Percentiles rank a stretch among this genome's conserved stretches.
These are phyloP conservation scores for Leishmania amazonensis DNA, from an alignment of 208 protist genomes.

Conservation along the genomic window DNA sequence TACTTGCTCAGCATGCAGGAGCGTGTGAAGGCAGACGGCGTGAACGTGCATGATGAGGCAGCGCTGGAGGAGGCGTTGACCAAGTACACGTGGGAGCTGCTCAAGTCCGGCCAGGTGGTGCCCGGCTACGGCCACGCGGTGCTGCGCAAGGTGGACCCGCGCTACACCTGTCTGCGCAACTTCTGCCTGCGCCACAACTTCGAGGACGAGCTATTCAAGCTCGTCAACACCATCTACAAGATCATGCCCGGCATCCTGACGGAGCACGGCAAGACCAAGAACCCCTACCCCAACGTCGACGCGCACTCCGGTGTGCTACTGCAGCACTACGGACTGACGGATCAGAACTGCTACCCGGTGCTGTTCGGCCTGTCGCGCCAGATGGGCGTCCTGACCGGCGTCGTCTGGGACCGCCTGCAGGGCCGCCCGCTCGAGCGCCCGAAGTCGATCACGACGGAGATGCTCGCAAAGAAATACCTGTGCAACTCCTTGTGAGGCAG, in stretches of 20 bases:
- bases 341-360: slow-evolving; percentile 98
- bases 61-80: slow-evolving; percentile 77
- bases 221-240: slow-evolving; percentile 92
- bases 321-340: slow-evolving; percentile 96
- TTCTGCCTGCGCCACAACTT: slow-evolving; percentile 97
- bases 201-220: slow-evolving; percentile 96
- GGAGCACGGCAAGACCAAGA: slow-evolving; percentile 98
- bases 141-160: slow-evolving; percentile 97
- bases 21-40: slow-evolving; percentile 53
- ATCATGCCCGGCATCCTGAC: slow-evolving; percentile 95
- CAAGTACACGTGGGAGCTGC: slow-evolving; percentile 91
- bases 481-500: slow-evolving; percentile 6
- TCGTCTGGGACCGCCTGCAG: slow-evolving; percentile 96
- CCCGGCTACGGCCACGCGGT: slow-evolving; percentile 98
- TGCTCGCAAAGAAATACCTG: slow-evolving; percentile 73
- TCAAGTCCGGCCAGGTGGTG: slow-evolving; percentile 92
- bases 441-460: slow-evolving; percentile 93
- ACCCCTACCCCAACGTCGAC: slow-evolving; percentile 98
- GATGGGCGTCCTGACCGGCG: slow-evolving; percentile 93
- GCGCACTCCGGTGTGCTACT: slow-evolving; percentile 95
- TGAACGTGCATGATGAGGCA: slow-evolving; percentile 50
- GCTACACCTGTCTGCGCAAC: slow-evolving; percentile 97
- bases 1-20: slow-evolving; percentile 75
- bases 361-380: slow-evolving; percentile 97
- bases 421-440: slow-evolving; percentile 96